phyloP scores from a whole-genome alignment of 768 basidiomycete species.

The Boletus rubroflammeus region DNA sequence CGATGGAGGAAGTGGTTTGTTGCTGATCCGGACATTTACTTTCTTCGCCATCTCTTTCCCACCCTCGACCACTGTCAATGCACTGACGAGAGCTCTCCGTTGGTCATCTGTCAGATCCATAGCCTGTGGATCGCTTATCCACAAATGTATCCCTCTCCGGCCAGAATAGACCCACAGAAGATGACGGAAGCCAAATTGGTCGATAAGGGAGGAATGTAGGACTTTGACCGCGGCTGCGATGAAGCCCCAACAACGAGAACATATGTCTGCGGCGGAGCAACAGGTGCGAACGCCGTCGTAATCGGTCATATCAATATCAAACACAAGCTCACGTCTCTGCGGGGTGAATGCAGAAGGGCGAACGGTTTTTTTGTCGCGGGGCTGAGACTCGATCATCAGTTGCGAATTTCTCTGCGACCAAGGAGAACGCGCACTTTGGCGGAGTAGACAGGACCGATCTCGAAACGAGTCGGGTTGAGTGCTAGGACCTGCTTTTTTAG shows the following conservation, averaged over 20 bases:
- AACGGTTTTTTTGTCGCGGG: slow-evolving; percentile 83
- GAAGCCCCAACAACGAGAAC: slow-evolving; percentile 90
- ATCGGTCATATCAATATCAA: slow-evolving; percentile 99
- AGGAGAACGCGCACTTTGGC: slow-evolving; percentile 60
- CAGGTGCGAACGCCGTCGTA: slow-evolving; percentile 95
- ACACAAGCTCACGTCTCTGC: slow-evolving; percentile 85
- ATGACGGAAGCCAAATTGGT: slow-evolving; percentile 88
- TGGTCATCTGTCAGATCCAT: slow-evolving; percentile 90
- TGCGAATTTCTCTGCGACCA: neutral
- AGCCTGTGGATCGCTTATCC: slow-evolving; percentile 90
- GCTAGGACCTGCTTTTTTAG: slow-evolving; percentile 86
- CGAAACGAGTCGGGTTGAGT: slow-evolving; percentile 89
- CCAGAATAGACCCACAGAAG: slow-evolving; percentile 99
- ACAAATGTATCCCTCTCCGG: slow-evolving; percentile 95
- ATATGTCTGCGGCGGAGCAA: slow-evolving; percentile 88
- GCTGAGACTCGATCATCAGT: slow-evolving; percentile 44
- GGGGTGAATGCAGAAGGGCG: slow-evolving; percentile 69
- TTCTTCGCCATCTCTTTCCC: slow-evolving; percentile 80
- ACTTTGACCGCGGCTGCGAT: slow-evolving; percentile 90
- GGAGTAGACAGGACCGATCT: slow-evolving; percentile 93
- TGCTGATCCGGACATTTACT: slow-evolving; percentile 60
- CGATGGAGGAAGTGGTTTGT: slow-evolving; percentile 62
- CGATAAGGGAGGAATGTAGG: slow-evolving; percentile 70
- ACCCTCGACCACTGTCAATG: slow-evolving; percentile 78
- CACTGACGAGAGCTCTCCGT: slow-evolving; percentile 80